Evolutionary conservation across 106 monocot genomes (phyloP).

Genomic region (Gastrodia elata): DNA sequence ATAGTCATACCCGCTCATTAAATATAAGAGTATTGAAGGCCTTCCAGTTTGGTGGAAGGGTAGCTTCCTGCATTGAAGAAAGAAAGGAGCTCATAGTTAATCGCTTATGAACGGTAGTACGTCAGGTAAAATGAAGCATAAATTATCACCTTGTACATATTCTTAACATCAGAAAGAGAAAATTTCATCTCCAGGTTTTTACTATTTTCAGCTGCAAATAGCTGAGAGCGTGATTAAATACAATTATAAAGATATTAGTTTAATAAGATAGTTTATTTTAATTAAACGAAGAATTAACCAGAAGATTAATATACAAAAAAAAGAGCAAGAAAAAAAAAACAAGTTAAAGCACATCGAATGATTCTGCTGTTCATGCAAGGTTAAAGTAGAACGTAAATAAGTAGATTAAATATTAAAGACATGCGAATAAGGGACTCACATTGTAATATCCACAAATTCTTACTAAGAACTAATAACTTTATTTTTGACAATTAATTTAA

Average conservation of each 20-base stretch:
- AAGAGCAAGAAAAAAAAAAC: not conserved
- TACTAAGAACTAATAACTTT: no score
- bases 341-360: not conserved
- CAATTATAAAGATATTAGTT: no score
- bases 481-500: no score
- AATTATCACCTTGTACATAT: slow-evolving; percentile 55
- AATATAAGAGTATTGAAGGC: slow-evolving; percentile 63
- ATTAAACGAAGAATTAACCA: not conserved
- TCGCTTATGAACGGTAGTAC: not conserved
- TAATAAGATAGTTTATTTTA: not conserved
- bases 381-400: not conserved
- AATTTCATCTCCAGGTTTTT: slow-evolving; percentile 22
- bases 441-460: no score
- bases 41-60: slow-evolving; percentile 52
- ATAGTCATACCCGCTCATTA: slow-evolving; percentile 26
- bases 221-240: slow-evolving; percentile 11
- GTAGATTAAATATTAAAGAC: not conserved
- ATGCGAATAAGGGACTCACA: no score
- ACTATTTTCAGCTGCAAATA: slow-evolving; percentile 13
- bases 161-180: slow-evolving; percentile 49
- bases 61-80: slow-evolving; percentile 31
- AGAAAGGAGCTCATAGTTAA: not conserved
- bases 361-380: not conserved
- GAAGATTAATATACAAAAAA: not conserved
- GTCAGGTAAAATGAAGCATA: not conserved